A percentile compares a stretch with the other conserved stretches of the same genome.
Evolutionary conservation across 2,329 filamentous ascomycete species (phyloP).

Genomic region (Xylariaceae sp.): DNA sequence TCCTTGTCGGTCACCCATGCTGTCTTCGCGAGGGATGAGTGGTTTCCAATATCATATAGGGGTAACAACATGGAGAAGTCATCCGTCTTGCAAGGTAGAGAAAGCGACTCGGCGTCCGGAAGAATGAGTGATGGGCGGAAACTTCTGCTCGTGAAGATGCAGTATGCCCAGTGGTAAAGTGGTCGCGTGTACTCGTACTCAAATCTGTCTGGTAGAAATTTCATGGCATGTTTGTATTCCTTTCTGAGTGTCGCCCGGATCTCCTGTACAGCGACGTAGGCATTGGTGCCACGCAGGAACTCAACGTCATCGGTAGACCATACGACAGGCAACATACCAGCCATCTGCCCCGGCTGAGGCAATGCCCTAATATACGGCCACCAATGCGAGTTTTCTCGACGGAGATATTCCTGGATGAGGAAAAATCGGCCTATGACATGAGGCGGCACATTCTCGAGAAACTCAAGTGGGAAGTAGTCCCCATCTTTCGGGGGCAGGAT

Average conservation of each 20-base stretch:
- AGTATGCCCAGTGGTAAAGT: constrained; percentile 60
- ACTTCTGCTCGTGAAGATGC: constrained; percentile 60
- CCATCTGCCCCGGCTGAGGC: constrained; percentile 52
- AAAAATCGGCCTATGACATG: constrained; percentile 64
- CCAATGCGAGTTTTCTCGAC: constrained; percentile 58
- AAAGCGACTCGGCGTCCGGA: constrained; percentile 32
- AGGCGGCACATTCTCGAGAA: constrained; percentile 47
- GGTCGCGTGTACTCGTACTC: constrained; percentile 39
- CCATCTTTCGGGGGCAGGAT: constrained; percentile 11
- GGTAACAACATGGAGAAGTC: constrained; percentile 66
- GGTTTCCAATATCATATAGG: constrained; percentile 67
- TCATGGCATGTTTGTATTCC: constrained; percentile 43
- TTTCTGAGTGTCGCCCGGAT: constrained; percentile 42
- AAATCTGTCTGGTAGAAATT: constrained; percentile 33
- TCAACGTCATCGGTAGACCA: constrained; percentile 58
- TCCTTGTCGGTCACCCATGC: constrained; percentile 50
- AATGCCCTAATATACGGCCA: constrained; percentile 61
- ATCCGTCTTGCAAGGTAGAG: constrained; percentile 41
- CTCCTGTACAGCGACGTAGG: constrained; percentile 30
- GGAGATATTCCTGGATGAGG: constrained; percentile 61
- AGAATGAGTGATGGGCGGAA: constrained; percentile 58
- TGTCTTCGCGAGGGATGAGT: constrained; percentile 53
- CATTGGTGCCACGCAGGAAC: constrained; percentile 40
- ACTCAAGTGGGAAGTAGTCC: constrained; percentile 42
- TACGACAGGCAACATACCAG: constrained; percentile 55